phyloP scores from a whole-genome alignment of 768 basidiomycete species.

The Clathrus columnatus region DNA sequence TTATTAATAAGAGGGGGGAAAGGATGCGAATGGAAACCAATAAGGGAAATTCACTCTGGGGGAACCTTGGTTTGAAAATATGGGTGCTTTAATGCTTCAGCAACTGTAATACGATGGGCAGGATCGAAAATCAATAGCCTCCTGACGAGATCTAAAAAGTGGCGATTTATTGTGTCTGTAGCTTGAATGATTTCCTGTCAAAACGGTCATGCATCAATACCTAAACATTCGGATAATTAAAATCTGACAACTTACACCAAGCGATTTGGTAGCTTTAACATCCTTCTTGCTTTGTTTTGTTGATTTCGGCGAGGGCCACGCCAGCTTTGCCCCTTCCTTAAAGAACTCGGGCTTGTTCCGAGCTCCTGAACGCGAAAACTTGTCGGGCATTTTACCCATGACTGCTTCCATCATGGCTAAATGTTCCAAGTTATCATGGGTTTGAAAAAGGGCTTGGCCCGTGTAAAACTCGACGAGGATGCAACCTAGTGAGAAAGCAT shows the following conservation, averaged over 20 bases:
- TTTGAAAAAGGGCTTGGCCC: slow-evolving; percentile 96
- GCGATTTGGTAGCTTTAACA: slow-evolving; percentile 72
- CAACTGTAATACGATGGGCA: slow-evolving; percentile 75
- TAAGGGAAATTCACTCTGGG: not conserved
- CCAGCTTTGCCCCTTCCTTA: slow-evolving; percentile 74
- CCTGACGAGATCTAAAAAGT: slow-evolving; percentile 83
- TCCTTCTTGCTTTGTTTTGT: slow-evolving; percentile 90
- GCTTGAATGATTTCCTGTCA: slow-evolving; percentile 77
- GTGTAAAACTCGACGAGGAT: slow-evolving; percentile 99
- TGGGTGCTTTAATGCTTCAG: slow-evolving; percentile 79
- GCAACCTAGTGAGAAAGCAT: slow-evolving; percentile 96
- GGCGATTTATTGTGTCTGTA: slow-evolving; percentile 60
- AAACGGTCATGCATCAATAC: slow-evolving; percentile 9
- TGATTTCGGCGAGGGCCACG: slow-evolving; percentile 87
- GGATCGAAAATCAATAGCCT: slow-evolving; percentile 88
- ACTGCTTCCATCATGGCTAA: slow-evolving; percentile 99
- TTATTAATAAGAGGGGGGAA: not conserved
- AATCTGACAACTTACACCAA: slow-evolving; percentile 51
- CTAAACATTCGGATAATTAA: not conserved
- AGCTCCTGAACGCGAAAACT: slow-evolving; percentile 66
- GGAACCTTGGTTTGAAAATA: slow-evolving; percentile 48
- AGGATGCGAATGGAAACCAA: no score
- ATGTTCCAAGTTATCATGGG: slow-evolving; percentile 98
- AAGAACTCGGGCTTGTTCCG: slow-evolving; percentile 90
- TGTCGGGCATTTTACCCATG: slow-evolving; percentile 95